Conservation (phyloP, 2,329 filamentous ascomycete species). For the Didymosphaeria variabile region DNA sequence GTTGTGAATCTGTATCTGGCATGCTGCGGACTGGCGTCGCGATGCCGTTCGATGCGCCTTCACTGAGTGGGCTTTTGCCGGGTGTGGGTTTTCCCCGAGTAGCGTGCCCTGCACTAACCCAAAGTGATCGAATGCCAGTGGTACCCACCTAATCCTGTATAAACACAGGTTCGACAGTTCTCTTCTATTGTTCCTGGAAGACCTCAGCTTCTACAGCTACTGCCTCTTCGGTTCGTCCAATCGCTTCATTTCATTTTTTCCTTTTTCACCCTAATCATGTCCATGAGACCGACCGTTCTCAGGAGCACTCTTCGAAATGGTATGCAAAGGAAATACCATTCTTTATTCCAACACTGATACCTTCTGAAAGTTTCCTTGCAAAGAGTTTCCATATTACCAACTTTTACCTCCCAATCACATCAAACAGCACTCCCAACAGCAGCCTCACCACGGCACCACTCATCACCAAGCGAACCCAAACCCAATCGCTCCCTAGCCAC, state of each 20-base stretch:
- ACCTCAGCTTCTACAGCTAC: background rate
- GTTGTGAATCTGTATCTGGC: background rate
- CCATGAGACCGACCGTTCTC: background rate
- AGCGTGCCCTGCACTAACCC: background rate
- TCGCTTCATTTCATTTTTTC: too few species aligned
- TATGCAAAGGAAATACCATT: too few species aligned
- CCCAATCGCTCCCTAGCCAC: constrained; percentile 7
- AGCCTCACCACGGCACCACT: background rate
- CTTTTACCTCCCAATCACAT: too few species aligned
- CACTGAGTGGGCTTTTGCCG: constrained; percentile 19
- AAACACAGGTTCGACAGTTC: too few species aligned
- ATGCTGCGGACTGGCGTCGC: background rate
- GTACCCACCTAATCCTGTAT: constrained; percentile 1
- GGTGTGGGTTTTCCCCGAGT: constrained; percentile 20
- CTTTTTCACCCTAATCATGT: too few species aligned
- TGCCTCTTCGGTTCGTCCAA: too few species aligned
- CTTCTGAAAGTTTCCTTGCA: background rate
- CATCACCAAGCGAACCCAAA: background rate
- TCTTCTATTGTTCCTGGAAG: background rate
- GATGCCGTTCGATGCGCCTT: background rate
- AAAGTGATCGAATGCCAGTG: background rate
- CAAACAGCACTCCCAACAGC: background rate
- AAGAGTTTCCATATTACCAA: too few species aligned
- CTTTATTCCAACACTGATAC: background rate
- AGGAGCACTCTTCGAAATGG: background rate